Evolutionary conservation across 768 basidiomycete species (phyloP).

Genomic region (Lactarius evosmus): DNA sequence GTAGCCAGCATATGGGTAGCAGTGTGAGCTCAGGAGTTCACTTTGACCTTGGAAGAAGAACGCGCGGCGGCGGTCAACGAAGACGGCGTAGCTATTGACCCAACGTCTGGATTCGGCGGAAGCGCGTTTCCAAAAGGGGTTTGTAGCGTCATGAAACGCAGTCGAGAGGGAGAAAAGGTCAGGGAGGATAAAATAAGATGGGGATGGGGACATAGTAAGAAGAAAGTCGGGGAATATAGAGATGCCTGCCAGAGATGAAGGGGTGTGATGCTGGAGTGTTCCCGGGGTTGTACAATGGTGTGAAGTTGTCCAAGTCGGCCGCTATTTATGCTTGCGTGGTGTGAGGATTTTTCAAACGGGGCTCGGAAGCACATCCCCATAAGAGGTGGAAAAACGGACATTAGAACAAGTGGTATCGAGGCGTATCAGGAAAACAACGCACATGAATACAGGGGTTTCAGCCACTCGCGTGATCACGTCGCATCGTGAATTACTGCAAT

Average conservation of each 20-base stretch:
- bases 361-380: constrained; percentile 9
- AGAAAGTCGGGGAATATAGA: not conserved
- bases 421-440: not conserved
- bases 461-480: constrained; percentile 1
- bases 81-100: constrained; percentile 58
- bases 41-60: constrained; percentile 60
- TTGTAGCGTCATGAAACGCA: constrained; percentile 46
- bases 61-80: constrained; percentile 58
- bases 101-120: constrained; percentile 57
- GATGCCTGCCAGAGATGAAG: not conserved
- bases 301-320: not conserved
- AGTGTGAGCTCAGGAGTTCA: constrained; percentile 59
- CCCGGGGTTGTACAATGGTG: not conserved
- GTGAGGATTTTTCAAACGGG: constrained; percentile 1
- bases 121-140: constrained; percentile 55
- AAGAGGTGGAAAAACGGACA: constrained; percentile 7
- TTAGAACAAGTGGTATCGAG: not conserved
- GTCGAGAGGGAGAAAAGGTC: constrained; percentile 48
- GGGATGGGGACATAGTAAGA: constrained; percentile 16
- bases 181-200: constrained; percentile 46
- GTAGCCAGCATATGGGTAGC: constrained; percentile 55
- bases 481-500: not conserved
- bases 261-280: not conserved
- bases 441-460: constrained; percentile 12
- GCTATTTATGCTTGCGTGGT: constrained; percentile 18